phyloP scores from a whole-genome alignment of 106 monocot species.

The Dendrobium officinale region DNA sequence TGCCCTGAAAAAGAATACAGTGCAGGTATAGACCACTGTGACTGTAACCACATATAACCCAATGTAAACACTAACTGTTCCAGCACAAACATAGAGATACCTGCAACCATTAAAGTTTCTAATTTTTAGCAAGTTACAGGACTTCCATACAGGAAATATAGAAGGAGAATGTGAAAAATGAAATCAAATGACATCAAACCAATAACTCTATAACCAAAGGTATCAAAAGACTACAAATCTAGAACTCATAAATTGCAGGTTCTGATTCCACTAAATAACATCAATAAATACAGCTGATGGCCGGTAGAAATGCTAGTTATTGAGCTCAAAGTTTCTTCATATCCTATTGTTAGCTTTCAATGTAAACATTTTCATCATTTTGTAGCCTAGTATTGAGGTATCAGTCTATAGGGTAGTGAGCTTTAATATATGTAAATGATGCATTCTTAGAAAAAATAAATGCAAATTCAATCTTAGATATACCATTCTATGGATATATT shows the following conservation, averaged over 20 bases:
- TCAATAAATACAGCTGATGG: not conserved
- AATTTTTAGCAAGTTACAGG: not conserved
- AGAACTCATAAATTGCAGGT: not conserved
- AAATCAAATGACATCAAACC: not conserved
- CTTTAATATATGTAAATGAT: too few species aligned
- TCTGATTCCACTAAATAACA: not conserved
- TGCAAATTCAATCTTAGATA: too few species aligned
- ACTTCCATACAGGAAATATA: not conserved
- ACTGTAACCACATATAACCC: slow-evolving; percentile 41
- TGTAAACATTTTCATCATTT: not conserved
- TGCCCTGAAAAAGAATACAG: slow-evolving; percentile 31
- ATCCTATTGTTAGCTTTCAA: too few species aligned
- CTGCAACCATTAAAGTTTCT: slow-evolving; percentile 22
- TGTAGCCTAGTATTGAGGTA: not conserved
- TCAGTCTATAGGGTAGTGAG: too few species aligned
- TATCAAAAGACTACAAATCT: not conserved
- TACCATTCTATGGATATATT: too few species aligned
- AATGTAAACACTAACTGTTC: slow-evolving; percentile 59
- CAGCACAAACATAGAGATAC: slow-evolving; percentile 79
- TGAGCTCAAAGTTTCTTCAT: too few species aligned
- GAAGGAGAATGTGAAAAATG: not conserved
- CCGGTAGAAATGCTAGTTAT: too few species aligned
- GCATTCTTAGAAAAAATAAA: too few species aligned
- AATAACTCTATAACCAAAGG: not conserved
- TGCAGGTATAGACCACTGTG: slow-evolving; percentile 31